Percentiles rank a stretch among this genome's conserved stretches.
Evolutionary conservation across 805 yeast species (phyloP).

Genomic region (Metschnikowia orientalis): DNA sequence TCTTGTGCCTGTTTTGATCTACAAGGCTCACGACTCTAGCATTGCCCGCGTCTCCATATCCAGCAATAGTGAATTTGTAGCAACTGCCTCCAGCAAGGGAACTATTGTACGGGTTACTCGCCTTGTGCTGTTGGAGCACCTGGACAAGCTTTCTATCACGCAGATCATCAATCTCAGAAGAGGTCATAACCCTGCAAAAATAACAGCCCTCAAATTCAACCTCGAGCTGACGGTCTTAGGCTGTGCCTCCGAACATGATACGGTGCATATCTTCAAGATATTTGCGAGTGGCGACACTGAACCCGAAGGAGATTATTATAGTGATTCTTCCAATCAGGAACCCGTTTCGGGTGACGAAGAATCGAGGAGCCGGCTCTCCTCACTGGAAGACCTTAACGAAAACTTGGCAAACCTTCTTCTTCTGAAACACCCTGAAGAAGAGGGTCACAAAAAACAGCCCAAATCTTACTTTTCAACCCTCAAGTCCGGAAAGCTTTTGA

Average conservation of each 20-base stretch:
- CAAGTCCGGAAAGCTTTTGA: constrained; percentile 27
- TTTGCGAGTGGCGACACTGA: constrained; percentile 2
- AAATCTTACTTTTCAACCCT: constrained; percentile 19
- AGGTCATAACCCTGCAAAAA: constrained; percentile 36
- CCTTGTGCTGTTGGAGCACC: constrained; percentile 10
- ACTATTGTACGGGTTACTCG: constrained; percentile 38
- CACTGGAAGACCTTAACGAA: constrained; percentile 40
- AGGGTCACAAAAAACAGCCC: constrained; percentile 11
- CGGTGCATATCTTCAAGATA: constrained; percentile 38
- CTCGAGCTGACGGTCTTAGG: constrained; percentile 31
- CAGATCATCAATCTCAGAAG: constrained; percentile 35
- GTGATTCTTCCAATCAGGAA: constrained; percentile 13
- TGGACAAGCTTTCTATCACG: constrained; percentile 12
- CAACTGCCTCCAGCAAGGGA: constrained; percentile 42
- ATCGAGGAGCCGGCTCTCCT: constrained; percentile 20
- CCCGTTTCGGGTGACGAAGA: constrained; percentile 16
- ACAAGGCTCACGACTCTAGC: constrained; percentile 38
- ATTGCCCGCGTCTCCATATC: constrained; percentile 31
- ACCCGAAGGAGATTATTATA: constrained; percentile 2
- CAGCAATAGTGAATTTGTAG: constrained; percentile 26
- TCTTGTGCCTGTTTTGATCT: constrained; percentile 28
- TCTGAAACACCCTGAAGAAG: constrained; percentile 16
- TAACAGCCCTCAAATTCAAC: constrained; percentile 34
- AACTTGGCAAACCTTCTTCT: constrained; percentile 37
- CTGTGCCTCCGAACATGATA: constrained; percentile 38